Conservation (phyloP, 2,329 filamentous ascomycete species). For the Sarocladium oryzae region DNA sequence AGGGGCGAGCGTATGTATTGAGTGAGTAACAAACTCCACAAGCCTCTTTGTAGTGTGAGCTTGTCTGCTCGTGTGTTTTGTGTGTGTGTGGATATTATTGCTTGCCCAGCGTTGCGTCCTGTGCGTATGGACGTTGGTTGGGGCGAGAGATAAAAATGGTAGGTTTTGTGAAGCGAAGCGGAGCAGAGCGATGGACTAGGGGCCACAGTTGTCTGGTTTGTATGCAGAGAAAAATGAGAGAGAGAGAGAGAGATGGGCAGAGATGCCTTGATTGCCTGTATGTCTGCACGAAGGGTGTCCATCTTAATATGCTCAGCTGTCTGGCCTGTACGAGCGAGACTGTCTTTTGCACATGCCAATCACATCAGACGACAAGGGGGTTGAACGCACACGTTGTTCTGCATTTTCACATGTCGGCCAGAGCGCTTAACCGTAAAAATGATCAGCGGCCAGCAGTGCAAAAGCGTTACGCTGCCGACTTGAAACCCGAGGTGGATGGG, state of each 20-base stretch:
- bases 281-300: too few relatives aligned
- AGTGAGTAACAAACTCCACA: slow-evolving; percentile 4
- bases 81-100: background rate
- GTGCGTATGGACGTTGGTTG: too few relatives aligned
- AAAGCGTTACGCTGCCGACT: background rate
- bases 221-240: too few relatives aligned
- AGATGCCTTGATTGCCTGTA: too few relatives aligned
- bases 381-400: too few relatives aligned
- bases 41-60: background rate
- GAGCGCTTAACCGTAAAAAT: slow-evolving; percentile 8
- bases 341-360: slow-evolving; percentile 2
- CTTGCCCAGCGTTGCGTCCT: too few relatives aligned
- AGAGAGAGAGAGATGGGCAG: too few relatives aligned
- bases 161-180: too few relatives aligned
- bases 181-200: too few relatives aligned
- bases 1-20: background rate
- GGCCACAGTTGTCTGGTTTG: too few relatives aligned
- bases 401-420: slow-evolving; percentile 8
- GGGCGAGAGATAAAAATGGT: too few relatives aligned
- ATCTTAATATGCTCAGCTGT: background rate
- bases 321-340: background rate
- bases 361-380: background rate
- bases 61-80: background rate
- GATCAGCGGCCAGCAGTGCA: background rate
- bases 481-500: background rate